Conservation (phyloP, 352 stramenopile species). For the Blastocystis sp. region DNA sequence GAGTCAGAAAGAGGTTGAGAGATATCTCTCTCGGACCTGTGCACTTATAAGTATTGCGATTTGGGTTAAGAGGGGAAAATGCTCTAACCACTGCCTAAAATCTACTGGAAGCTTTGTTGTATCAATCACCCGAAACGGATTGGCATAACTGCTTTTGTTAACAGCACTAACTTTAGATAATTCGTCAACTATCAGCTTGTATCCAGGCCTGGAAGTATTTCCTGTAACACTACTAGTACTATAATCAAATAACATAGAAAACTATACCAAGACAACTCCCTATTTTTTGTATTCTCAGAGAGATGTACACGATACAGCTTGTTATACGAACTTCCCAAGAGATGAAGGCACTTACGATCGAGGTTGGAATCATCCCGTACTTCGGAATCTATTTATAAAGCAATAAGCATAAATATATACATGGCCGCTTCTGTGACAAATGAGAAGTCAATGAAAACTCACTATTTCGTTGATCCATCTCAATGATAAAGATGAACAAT, state of each 20-base stretch:
- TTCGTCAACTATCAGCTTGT: too few relatives aligned
- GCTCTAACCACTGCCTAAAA: background rate
- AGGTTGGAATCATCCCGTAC: background rate
- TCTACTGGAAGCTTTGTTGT: background rate
- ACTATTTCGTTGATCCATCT: background rate
- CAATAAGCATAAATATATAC: background rate
- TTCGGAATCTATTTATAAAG: background rate
- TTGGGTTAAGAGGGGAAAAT: constrained; percentile 29
- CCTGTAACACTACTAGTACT: too few relatives aligned
- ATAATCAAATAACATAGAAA: too few relatives aligned
- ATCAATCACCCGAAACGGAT: constrained; percentile 19
- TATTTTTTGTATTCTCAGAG: too few relatives aligned
- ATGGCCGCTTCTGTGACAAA: background rate
- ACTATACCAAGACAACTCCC: too few relatives aligned
- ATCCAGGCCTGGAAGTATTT: too few relatives aligned
- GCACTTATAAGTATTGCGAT: constrained; percentile 32
- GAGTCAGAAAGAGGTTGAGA: background rate
- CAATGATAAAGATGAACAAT: background rate
- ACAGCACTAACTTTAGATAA: too few relatives aligned
- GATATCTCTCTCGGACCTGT: background rate
- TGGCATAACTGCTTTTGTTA: background rate
- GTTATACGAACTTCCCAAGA: too few relatives aligned
- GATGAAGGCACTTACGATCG: too few relatives aligned
- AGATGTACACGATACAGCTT: too few relatives aligned
- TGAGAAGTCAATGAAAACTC: background rate